Percentiles rank a stretch among this genome's conserved stretches.
phyloP scores from a whole-genome alignment of 2,329 filamentous ascomycete genomes.

The Amylocarpus encephaloides region DNA sequence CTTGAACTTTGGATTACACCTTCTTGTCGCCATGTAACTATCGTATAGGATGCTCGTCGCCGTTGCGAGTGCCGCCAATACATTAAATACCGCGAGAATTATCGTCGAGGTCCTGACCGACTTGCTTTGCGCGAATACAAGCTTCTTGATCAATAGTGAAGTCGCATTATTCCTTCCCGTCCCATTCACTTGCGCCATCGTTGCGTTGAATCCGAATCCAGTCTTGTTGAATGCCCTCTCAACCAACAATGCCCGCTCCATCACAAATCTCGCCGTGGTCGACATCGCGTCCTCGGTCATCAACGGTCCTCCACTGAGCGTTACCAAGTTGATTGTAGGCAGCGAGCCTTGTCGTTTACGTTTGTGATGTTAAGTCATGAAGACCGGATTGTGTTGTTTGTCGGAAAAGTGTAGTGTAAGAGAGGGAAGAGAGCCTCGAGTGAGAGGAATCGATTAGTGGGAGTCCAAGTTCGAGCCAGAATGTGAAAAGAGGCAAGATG shows the following conservation, averaged over 20 bases:
- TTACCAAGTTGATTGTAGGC: conserved; percentile 19
- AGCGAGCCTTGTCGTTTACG: conserved; percentile 29
- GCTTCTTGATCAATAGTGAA: conserved; percentile 22
- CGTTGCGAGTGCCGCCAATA: conserved; percentile 50
- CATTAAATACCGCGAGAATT: conserved; percentile 55
- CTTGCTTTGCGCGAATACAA: conserved; percentile 36
- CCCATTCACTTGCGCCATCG: conserved; percentile 6
- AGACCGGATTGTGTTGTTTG: conserved; percentile 18
- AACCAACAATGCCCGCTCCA: conserved; percentile 17
- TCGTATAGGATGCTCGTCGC: conserved; percentile 52
- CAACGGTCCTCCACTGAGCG: conserved; percentile 13
- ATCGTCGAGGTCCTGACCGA: conserved; percentile 56
- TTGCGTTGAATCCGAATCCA: not conserved
- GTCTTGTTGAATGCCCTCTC: conserved; percentile 4
- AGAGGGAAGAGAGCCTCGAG: conserved; percentile 10
- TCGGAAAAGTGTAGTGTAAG: conserved; percentile 12
- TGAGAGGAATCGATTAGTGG: conserved; percentile 22
- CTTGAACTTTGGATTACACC: conserved; percentile 30
- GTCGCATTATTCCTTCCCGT: conserved; percentile 14
- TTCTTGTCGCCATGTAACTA: conserved; percentile 32
- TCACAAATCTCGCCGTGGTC: conserved; percentile 21
- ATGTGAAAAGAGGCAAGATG: conserved; percentile 24
- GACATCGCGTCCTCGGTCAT: conserved; percentile 18
- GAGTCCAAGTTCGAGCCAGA: conserved; percentile 26
- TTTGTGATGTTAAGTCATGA: conserved; percentile 29